Percentiles rank a stretch among this genome's conserved stretches.
phyloP scores from a whole-genome alignment of 768 basidiomycete genomes.

The Russula ochroleuca region DNA sequence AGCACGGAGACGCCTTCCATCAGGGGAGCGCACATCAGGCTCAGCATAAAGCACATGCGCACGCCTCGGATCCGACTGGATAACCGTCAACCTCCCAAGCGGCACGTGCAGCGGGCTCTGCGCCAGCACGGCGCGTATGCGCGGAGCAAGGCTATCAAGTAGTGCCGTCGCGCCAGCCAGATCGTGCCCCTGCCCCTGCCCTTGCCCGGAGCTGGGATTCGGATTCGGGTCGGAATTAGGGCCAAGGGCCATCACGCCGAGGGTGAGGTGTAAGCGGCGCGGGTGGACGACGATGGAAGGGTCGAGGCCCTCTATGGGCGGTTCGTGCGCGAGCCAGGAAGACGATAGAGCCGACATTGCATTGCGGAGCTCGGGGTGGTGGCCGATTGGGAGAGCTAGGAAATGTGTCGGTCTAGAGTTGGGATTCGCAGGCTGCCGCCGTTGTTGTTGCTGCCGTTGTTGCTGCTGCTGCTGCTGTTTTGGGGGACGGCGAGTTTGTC shows the following conservation, averaged over 20 bases:
- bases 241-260: constrained; percentile 68
- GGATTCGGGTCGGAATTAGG: no score
- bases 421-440: neutral
- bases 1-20: constrained; percentile 33
- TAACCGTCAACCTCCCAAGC: constrained; percentile 49
- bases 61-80: constrained; percentile 40
- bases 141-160: constrained; percentile 32
- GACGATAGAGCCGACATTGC: constrained; percentile 31
- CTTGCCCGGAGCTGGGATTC: neutral
- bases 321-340: constrained; percentile 32
- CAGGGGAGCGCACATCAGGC: constrained; percentile 38
- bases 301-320: constrained; percentile 52
- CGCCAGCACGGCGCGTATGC: constrained; percentile 42
- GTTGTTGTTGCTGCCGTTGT: neutral
- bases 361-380: constrained; percentile 34
- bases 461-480: neutral
- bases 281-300: constrained; percentile 51
- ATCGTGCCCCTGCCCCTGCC: constrained; percentile 6
- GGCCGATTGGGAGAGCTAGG: constrained; percentile 29
- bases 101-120: constrained; percentile 37
- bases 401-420: constrained; percentile 18
- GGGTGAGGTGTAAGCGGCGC: constrained; percentile 63
- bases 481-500: neutral
- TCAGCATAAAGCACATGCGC: constrained; percentile 59
- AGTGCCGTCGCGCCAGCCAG: constrained; percentile 31